These are phyloP conservation scores for Trichosporon asahii DNA, from an alignment of 1,284 basidiomycete species.

Conservation along the genomic window DNA sequence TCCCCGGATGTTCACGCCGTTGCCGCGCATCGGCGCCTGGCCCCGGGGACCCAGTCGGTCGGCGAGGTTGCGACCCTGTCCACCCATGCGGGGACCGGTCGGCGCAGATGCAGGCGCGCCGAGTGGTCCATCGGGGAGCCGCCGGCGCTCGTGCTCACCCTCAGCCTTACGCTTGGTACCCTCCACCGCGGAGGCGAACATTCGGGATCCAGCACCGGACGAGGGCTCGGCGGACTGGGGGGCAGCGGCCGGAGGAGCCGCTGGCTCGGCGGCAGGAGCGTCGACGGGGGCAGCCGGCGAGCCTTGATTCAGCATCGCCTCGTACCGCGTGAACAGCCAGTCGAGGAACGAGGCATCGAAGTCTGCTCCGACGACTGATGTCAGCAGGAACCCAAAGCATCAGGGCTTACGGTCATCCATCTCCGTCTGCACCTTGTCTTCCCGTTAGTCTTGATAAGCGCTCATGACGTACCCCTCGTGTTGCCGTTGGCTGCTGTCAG, in stretches of 20 bases:
- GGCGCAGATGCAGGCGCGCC: constrained; percentile 22
- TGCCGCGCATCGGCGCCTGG: constrained; percentile 21
- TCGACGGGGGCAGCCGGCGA: constrained; percentile 12
- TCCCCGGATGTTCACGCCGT: constrained; percentile 28
- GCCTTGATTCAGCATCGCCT: constrained; percentile 13
- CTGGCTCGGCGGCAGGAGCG: constrained; percentile 5
- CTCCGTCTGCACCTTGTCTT: constrained; percentile 43
- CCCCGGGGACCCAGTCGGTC: constrained; percentile 25
- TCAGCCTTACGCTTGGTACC: constrained; percentile 30
- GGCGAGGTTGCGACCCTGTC: constrained; percentile 25
- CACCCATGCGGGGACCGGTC: constrained; percentile 22
- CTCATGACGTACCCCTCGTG: constrained; percentile 30
- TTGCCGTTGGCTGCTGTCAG: constrained; percentile 41
- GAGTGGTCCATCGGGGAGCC: constrained; percentile 21
- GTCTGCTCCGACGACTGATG: constrained; percentile 35
- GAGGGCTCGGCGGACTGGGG: constrained; percentile 10
- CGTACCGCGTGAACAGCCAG: constrained; percentile 38
- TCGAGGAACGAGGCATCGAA: constrained; percentile 43
- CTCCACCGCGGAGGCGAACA: constrained; percentile 26
- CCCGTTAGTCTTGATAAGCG: constrained; percentile 15
- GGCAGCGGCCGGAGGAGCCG: constrained; percentile 16
- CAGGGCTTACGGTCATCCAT: constrained; percentile 41
- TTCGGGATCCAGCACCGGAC: constrained; percentile 13
- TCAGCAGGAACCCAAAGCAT: neutral
- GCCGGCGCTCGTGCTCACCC: constrained; percentile 24